Percentiles rank a stretch among this genome's conserved stretches.
phyloP scores from a whole-genome alignment of 2,329 filamentous ascomycete species.

The Penicillium oxalicum region DNA sequence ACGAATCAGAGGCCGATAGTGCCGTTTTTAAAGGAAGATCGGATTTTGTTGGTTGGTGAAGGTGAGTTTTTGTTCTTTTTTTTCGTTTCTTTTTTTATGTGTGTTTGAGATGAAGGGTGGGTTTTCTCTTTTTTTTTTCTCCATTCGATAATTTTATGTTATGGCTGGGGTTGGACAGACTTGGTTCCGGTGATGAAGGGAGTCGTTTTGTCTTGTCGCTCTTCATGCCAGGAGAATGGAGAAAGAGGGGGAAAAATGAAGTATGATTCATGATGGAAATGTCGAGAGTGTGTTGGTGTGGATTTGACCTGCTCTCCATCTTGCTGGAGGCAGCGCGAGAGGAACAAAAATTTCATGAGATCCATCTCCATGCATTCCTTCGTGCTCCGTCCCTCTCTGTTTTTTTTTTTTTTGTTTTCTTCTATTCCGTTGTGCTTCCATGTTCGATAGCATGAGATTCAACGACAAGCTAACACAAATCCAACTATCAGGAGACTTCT shows the following conservation, averaged over 20 bases:
- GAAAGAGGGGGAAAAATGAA: not conserved
- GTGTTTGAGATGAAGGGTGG: too few relatives aligned
- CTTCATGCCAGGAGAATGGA: not conserved
- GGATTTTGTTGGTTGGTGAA: slow-evolving; percentile 42
- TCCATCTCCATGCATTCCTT: too few relatives aligned
- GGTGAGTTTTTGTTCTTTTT: slow-evolving; percentile 28
- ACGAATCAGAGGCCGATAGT: slow-evolving; percentile 29
- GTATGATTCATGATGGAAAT: too few relatives aligned
- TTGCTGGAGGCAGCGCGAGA: too few relatives aligned
- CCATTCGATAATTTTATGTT: not conserved
- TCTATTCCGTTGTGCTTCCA: too few relatives aligned
- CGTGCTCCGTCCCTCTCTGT: too few relatives aligned
- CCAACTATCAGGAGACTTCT: slow-evolving; percentile 39
- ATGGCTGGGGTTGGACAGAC: too few relatives aligned
- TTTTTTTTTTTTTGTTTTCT: too few relatives aligned
- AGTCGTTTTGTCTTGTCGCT: not conserved
- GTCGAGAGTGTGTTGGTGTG: too few relatives aligned
- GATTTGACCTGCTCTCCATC: not conserved
- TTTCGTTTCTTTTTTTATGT: not conserved
- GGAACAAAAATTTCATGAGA: too few relatives aligned
- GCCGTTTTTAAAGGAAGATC: slow-evolving; percentile 38
- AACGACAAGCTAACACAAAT: too few relatives aligned
- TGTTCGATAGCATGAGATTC: too few relatives aligned
- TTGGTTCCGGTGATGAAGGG: not conserved
- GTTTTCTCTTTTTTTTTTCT: not conserved